These are phyloP conservation scores for Aureobasidium sp. DNA, from an alignment of 2,329 filamentous ascomycete species.

Conservation along the genomic window DNA sequence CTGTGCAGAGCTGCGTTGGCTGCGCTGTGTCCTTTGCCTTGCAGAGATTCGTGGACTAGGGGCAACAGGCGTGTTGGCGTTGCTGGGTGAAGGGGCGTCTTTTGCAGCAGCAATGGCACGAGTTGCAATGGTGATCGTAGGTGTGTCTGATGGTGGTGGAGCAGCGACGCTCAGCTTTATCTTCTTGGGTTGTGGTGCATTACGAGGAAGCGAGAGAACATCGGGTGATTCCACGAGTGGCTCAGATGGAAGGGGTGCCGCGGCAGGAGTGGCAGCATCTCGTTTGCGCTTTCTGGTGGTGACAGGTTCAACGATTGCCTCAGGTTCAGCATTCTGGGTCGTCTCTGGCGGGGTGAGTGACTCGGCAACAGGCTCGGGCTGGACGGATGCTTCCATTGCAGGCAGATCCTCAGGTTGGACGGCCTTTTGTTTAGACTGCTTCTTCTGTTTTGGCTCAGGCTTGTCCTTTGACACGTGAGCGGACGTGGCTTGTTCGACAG, in stretches of 20 bases:
- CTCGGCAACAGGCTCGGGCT: background rate
- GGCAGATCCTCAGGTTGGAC: background rate
- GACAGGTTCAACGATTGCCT: slow-evolving; percentile 18
- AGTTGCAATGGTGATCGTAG: background rate
- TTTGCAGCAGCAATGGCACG: slow-evolving; percentile 18
- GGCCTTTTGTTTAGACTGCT: background rate
- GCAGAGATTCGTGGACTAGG: background rate
- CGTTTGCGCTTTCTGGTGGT: slow-evolving; percentile 48
- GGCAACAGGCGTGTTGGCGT: background rate
- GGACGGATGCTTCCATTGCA: background rate
- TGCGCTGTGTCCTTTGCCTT: slow-evolving; percentile 10
- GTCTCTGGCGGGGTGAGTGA: background rate
- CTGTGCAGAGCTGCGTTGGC: background rate
- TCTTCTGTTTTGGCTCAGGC: slow-evolving; percentile 1
- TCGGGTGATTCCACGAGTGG: slow-evolving; percentile 16
- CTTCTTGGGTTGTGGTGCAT: slow-evolving; percentile 28
- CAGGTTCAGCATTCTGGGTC: slow-evolving; percentile 12
- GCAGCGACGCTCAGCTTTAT: slow-evolving; percentile 26
- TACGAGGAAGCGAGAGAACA: slow-evolving; percentile 13
- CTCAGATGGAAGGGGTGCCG: slow-evolving; percentile 7
- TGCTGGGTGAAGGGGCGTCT: background rate
- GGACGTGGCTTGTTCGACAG: background rate
- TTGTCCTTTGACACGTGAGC: background rate
- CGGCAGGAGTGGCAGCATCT: slow-evolving; percentile 38
- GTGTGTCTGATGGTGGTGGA: slow-evolving; percentile 7